Evolutionary conservation across 768 basidiomycete species (phyloP), one percentile per base, ranked within the genome.

Genomic region (Tylopilus sp.): DNA sequence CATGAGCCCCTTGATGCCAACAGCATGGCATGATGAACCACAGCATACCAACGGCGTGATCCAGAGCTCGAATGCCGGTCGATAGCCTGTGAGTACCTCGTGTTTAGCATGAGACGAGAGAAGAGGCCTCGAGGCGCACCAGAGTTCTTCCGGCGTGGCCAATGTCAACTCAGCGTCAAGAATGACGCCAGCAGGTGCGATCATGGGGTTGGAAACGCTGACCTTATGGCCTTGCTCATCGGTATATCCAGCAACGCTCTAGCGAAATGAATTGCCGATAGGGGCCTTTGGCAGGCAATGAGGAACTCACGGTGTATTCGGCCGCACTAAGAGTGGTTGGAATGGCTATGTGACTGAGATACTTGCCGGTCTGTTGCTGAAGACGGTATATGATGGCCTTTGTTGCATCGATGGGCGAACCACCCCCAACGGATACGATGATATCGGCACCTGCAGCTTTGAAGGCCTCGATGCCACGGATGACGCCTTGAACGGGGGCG

Each of bases 241-340:
- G 8, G 84, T 86, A 63, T 78, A 89, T 2, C 89, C 88, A 43
- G 85, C 88, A 33, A 79, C 81, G 42, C 78, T 66, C 86, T 87
- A 52, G 19, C 21, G 45, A 41, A 31, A 52, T 48, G 38, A 26
- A n/a, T 38, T 28, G 25, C 36, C 19, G 45, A 52, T 33, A 53
- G 48, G 48, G 42, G 24, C 30, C 31, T 40, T 17, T 25, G 29
- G 22, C 28, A 16, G 31, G 37, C 6, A 17, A 36, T n/a, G 43
- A 33, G 13, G 13, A 62, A 48, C 78, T 49, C 54, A 85, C 86
- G 31, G 78, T 78, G 64, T 87, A 88, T 63, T 89, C 89, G 10
- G 87, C 87, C 1, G 87, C 87, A 59, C 86, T 89, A 31, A 92
- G 72, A 6, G 89, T 90, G 8, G 89, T 92, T 0, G 90, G 90